These are phyloP conservation scores for Periglandula ipomoeae DNA, from an alignment of 2,329 filamentous ascomycete genomes.

Conservation along the genomic window DNA sequence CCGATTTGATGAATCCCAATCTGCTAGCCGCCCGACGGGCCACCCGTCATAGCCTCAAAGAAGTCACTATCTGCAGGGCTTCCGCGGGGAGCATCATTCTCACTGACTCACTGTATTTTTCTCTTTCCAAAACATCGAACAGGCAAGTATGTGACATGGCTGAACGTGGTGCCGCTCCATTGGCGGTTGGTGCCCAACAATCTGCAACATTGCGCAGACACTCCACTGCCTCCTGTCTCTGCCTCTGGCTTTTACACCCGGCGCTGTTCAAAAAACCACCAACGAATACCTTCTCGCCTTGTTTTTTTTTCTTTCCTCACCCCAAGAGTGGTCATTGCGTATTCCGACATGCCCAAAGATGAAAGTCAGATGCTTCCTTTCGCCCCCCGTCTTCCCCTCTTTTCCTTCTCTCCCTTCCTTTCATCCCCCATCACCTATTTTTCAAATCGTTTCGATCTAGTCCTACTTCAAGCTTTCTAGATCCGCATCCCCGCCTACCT, in stretches of 20 bases:
- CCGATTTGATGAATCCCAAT: not conserved
- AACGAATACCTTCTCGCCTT: too few species aligned
- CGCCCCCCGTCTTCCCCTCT: too few species aligned
- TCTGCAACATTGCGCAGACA: not conserved
- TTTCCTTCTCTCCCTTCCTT: too few species aligned
- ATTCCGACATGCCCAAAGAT: too few species aligned
- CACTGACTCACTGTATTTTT: not conserved
- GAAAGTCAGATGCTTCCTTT: too few species aligned
- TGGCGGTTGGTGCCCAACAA: slow-evolving; percentile 4
- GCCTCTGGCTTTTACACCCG: not conserved
- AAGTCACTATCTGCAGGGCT: not conserved
- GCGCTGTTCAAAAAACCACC: too few species aligned
- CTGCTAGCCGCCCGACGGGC: not conserved
- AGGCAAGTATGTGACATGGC: not conserved
- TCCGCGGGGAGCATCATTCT: too few species aligned
- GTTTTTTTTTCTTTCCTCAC: too few species aligned
- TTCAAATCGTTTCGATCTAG: not conserved
- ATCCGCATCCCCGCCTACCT: not conserved
- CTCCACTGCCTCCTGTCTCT: not conserved
- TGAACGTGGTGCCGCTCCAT: slow-evolving; percentile 5
- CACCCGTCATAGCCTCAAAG: not conserved
- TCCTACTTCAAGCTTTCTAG: not conserved
- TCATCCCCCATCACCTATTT: not conserved
- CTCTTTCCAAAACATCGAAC: not conserved
- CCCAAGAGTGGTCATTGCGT: too few species aligned